These are phyloP conservation scores for Oenanthe sinensis DNA, from an alignment of 129 eudicot genomes.

Conservation along the genomic window DNA sequence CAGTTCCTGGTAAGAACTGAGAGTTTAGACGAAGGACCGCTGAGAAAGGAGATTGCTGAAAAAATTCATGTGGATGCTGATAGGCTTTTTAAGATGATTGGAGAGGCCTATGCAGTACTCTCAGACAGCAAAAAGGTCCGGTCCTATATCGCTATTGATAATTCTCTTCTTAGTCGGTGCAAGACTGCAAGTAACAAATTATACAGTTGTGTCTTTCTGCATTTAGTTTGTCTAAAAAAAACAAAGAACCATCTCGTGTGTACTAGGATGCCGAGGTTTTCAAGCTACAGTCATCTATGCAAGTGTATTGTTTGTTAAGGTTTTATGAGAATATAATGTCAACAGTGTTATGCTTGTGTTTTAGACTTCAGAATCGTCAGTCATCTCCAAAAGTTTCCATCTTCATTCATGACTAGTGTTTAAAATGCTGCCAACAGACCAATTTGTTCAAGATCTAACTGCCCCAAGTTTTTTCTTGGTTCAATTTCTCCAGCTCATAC, in stretches of 20 bases:
- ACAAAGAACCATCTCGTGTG: no score
- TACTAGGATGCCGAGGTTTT: background rate
- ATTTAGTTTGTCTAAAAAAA: background rate
- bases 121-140: constrained; percentile 74
- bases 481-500: background rate
- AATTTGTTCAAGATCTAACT: background rate
- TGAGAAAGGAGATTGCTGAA: constrained; percentile 64
- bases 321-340: background rate
- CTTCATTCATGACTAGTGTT: background rate
- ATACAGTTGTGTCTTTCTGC: background rate
- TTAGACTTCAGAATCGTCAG: background rate
- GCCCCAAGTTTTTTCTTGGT: background rate
- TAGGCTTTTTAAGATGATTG: constrained; percentile 82
- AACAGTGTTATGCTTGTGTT: background rate
- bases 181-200: background rate
- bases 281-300: background rate
- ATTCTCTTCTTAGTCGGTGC: background rate
- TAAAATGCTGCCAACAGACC: no score
- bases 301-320: background rate
- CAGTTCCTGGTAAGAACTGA: constrained; percentile 64
- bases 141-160: background rate
- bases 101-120: constrained; percentile 92
- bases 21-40: constrained; percentile 51
- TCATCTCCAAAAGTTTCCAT: background rate
- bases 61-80: constrained; percentile 75